Percentiles rank a stretch among this genome's conserved stretches.
Conservation (phyloP, 371 early-diverging fungal species). For the Lichtheimia hyalospora region DNA sequence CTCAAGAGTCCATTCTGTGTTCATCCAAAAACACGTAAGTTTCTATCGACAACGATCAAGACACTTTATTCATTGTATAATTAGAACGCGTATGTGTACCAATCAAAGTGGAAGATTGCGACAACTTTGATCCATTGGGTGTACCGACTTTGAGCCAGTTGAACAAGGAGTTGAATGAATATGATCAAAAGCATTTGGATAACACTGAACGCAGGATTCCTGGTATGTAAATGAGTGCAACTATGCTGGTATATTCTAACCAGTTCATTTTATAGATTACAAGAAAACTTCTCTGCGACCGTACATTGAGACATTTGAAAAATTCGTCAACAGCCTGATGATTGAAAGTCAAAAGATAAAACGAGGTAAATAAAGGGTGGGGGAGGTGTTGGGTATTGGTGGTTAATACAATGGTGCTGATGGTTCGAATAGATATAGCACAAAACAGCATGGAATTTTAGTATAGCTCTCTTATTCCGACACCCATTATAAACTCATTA, state of each 20-base stretch:
- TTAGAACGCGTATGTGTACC: slow-evolving; percentile 91
- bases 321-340: slow-evolving; percentile 59
- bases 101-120: slow-evolving; percentile 73
- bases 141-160: slow-evolving; percentile 77
- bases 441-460: slow-evolving; percentile 9
- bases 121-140: slow-evolving; percentile 77
- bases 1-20: slow-evolving; percentile 99
- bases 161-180: slow-evolving; percentile 56
- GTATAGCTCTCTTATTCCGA: too few species aligned
- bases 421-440: neutral
- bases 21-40: slow-evolving; percentile 91
- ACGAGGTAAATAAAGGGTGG: slow-evolving; percentile 30
- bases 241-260: neutral
- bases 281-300: slow-evolving; percentile 63
- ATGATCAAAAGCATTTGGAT: slow-evolving; percentile 20
- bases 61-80: neutral
- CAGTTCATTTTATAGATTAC: slow-evolving; percentile 31
- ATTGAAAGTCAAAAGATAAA: slow-evolving; percentile 38
- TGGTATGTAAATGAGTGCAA: slow-evolving; percentile 20
- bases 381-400: too few species aligned
- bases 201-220: slow-evolving; percentile 33
- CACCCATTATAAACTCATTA: too few species aligned
- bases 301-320: slow-evolving; percentile 66
- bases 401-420: neutral
- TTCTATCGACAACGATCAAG: slow-evolving; percentile 5